Conservation (phyloP, 2,329 filamentous ascomycete species). For the Colletotrichum sp. region DNA sequence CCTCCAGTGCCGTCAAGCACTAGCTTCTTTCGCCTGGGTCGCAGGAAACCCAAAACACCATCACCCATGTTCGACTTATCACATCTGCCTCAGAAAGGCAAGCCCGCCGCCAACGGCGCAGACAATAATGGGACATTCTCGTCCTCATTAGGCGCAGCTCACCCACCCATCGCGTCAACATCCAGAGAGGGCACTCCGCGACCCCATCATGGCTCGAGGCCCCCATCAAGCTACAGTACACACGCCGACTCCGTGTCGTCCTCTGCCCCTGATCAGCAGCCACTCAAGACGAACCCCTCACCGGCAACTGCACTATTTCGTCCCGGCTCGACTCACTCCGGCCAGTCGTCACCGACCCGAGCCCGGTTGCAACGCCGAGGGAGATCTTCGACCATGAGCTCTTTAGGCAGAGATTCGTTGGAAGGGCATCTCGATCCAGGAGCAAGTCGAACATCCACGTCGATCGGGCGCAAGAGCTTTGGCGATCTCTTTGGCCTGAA, state of each 20-base stretch:
- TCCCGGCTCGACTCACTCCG: slow-evolving; percentile 54
- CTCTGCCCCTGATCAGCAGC: slow-evolving; percentile 30
- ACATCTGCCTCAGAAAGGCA: slow-evolving; percentile 79
- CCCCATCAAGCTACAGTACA: slow-evolving; percentile 18
- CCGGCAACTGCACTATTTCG: slow-evolving; percentile 56
- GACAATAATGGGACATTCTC: slow-evolving; percentile 41
- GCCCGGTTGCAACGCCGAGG: slow-evolving; percentile 67
- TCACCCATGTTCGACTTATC: slow-evolving; percentile 84
- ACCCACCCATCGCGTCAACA: background rate
- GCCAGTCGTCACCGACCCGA: slow-evolving; percentile 72
- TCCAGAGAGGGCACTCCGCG: slow-evolving; percentile 14
- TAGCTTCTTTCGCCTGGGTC: slow-evolving; percentile 81
- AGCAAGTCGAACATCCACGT: slow-evolving; percentile 78
- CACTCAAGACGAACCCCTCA: slow-evolving; percentile 42
- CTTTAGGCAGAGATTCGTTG: slow-evolving; percentile 73
- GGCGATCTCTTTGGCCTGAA: slow-evolving; percentile 84
- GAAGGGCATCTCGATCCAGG: slow-evolving; percentile 73
- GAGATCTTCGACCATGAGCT: slow-evolving; percentile 90
- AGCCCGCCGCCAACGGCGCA: slow-evolving; percentile 31
- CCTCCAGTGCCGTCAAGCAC: slow-evolving; percentile 59
- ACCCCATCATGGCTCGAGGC: slow-evolving; percentile 6
- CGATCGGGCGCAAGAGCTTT: slow-evolving; percentile 91
- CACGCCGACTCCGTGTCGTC: slow-evolving; percentile 28
- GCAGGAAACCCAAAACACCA: slow-evolving; percentile 76
- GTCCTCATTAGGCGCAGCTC: slow-evolving; percentile 43